Base-by-base conservation (phyloP, 163 green algal genomes). In the Scenedesmus sp. region DNA sequence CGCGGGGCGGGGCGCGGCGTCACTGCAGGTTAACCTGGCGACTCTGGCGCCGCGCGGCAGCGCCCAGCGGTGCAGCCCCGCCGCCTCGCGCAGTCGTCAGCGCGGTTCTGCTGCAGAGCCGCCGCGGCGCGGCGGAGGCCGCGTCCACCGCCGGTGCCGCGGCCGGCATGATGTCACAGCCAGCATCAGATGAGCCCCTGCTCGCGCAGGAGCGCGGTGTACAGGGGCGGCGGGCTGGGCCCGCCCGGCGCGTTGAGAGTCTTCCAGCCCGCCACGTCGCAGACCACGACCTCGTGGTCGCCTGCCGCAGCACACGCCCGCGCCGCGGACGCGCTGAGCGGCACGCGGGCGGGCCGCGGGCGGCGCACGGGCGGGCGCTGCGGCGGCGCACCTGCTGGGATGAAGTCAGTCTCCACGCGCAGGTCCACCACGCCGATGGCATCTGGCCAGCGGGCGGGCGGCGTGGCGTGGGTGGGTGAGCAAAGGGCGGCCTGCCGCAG, bases 201-300 rank as follows among this genome's bases (percentile, higher is more conserved):
- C 2, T 72, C 13, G 2, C 58, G 63, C 44, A 87, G 22, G 29
- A 64, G 60, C 0, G 33, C 70, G 1, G 82, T 88, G 58, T 88
- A 88, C 44, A 89, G 44, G 14, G 71, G 74, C 33, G 73, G 15
- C 67, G 57, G 4, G 34, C 10, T 7, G 75, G 50, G 0, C 57
- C 70, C 3, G 36, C 13, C 5, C n/a, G 31, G 18, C 15, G 36
- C 58, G 14, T 17, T 20, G 10, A 77, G 29, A 28, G 83, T 80
- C 78, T 86, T 69, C 26, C 44, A 87, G 11, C 13, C n/a, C 5
- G 65, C 63, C 15, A 90, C 85, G 18, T 82, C 75, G 60, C 83
- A 90, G 9, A 90, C 42, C 17, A 85, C 85, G 1, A 89, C 76
- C 26, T 90, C 85, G 58, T 90, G 85, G 42, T 89, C 85, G 3